Evolutionary conservation across 495 filamentous ascomycete genomes (phyloP).

Genomic region (Xylaria cubensis): DNA sequence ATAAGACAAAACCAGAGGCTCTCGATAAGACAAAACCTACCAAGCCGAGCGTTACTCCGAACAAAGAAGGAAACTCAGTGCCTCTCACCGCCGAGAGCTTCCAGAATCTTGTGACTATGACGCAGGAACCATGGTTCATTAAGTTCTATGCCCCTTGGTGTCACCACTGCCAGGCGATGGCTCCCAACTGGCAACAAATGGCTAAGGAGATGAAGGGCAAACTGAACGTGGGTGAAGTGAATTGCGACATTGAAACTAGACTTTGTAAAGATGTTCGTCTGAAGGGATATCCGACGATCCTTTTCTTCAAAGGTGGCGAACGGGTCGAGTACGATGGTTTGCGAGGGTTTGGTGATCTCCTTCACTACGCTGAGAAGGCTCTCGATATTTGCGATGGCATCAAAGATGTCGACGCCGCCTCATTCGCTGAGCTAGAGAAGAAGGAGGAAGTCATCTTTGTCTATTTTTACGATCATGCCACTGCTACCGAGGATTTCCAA

Average conservation of each 20-base stretch:
- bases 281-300: constrained; percentile 81
- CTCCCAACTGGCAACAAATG: constrained; percentile 87
- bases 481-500: constrained; percentile 86
- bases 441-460: constrained; percentile 94
- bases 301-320: constrained; percentile 93
- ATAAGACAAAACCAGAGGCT: constrained; percentile 43
- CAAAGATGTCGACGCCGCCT: constrained; percentile 74
- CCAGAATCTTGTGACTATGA: constrained; percentile 82
- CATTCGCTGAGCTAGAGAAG: constrained; percentile 86
- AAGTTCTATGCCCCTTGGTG: constrained; percentile 99
- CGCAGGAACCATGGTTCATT: constrained; percentile 94
- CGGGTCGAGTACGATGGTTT: constrained; percentile 92
- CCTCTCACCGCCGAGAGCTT: constrained; percentile 85
- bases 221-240: constrained; percentile 94
- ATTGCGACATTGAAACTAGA: constrained; percentile 82
- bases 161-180: constrained; percentile 89
- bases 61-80: constrained; percentile 75
- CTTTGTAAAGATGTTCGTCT: constrained; percentile 90
- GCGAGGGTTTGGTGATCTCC: constrained; percentile 88
- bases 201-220: constrained; percentile 85
- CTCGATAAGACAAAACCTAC: constrained; percentile 42
- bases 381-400: constrained; percentile 78
- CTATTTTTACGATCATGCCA: constrained; percentile 96
- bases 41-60: constrained; percentile 64
- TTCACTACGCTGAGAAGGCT: constrained; percentile 86